Conservation (phyloP, 805 yeast genomes). For the Priceomyces carsonii region DNA sequence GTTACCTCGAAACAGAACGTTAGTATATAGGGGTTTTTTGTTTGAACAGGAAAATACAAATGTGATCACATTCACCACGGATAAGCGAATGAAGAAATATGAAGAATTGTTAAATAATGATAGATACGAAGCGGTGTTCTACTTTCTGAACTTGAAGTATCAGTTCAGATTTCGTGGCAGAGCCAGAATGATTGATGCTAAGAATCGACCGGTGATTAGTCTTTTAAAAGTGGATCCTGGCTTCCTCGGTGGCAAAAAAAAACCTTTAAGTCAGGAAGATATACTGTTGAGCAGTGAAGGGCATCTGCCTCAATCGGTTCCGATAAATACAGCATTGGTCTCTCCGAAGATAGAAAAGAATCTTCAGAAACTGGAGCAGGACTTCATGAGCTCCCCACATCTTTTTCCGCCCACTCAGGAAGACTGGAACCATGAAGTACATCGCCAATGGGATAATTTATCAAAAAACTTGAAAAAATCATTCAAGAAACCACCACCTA, state of each 20-base stretch:
- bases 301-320: constrained; percentile 4
- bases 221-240: not conserved
- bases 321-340: constrained; percentile 9
- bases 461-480: constrained; percentile 62
- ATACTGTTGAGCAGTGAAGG: not conserved
- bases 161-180: constrained; percentile 76
- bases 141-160: constrained; percentile 59
- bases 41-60: constrained; percentile 69
- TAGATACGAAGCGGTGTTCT: constrained; percentile 70
- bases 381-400: constrained; percentile 3
- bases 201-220: constrained; percentile 29
- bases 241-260: not conserved
- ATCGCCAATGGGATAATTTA: constrained; percentile 61
- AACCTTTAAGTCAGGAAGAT: not conserved
- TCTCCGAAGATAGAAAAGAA: constrained; percentile 24
- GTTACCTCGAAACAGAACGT: constrained; percentile 66
- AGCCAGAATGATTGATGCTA: constrained; percentile 47
- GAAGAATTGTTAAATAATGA: constrained; percentile 52
- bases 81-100: constrained; percentile 65
- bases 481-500: constrained; percentile 75
- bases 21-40: constrained; percentile 72
- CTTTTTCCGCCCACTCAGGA: constrained; percentile 49
- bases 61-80: constrained; percentile 69
- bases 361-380: not conserved
- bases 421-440: constrained; percentile 70